Evolutionary conservation across 192 early-diverging fungal species (phyloP), one percentile per base, ranked within the genome.

Genomic region (Linnemannia schmuckeri): DNA sequence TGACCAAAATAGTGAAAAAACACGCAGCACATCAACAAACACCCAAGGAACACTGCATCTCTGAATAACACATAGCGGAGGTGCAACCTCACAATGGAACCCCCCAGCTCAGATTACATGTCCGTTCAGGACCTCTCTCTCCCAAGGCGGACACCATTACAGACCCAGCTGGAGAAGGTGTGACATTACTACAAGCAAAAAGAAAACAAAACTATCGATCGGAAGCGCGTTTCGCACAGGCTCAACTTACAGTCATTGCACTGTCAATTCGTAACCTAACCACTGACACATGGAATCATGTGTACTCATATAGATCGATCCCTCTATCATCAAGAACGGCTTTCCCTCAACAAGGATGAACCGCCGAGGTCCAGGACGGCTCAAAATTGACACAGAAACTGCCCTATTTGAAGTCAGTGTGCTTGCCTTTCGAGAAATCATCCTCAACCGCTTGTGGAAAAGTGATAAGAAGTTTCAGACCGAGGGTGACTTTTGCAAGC

Each of bases 401-500:
- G 33, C 72, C 1, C 44, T 78, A 10, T 87, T 87, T 44, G 85
- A 87, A 52, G 78, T 69, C 46, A 87, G 66, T 27, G 72, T 87
- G 3, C 44, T 87, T 20, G 85, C 85, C 17, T 87, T 87, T 40
- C 71, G 85, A n/a, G 78, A 87, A 6, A 87, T 87, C 41, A 78
- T 81, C 2, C 47, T 87, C 35, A 76, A 74, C 2, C 75, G 85
- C 6, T 72, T 87, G 12, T 87, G 85, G 85, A 87, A 81, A 74
- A 41, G 41, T 10, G 85, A 87, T 35, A 24, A 18, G 24, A 70
- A 72, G 24, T 87, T 74, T 10, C 79, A 81, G 71, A 87, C 42
- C 44, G 85, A 87, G n/a, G 17, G 49, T 27, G 85, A 87, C 13
- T 87, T 87, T 75, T 87, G 85, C 33, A 87, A 87, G n/a, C 72